Conservation (phyloP, 352 stramenopile genomes). For the Globisporangium camurandrum region DNA sequence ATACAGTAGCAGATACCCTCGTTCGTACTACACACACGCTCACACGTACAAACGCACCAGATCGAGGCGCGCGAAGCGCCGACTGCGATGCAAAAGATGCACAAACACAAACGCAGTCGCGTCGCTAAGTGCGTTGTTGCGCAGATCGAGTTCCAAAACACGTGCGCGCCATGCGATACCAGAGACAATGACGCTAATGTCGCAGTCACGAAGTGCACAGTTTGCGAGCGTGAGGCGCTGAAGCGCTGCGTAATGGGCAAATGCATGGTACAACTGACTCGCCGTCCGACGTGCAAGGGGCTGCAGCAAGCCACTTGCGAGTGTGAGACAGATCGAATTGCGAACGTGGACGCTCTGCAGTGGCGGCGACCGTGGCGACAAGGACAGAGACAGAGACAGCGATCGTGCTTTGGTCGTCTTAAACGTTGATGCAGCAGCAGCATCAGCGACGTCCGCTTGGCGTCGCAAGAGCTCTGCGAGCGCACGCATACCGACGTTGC, state of each 20-base stretch:
- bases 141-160: slow-evolving; percentile 26
- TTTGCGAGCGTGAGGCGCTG: slow-evolving; percentile 24
- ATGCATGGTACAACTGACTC: slow-evolving; percentile 22
- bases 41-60: slow-evolving; percentile 19
- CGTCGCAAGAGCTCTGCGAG: slow-evolving; percentile 21
- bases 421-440: no score
- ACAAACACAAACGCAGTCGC: slow-evolving; percentile 19
- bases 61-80: slow-evolving; percentile 23
- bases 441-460: slow-evolving; percentile 3
- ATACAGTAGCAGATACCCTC: not conserved
- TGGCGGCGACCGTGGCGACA: not conserved
- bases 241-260: slow-evolving; percentile 27
- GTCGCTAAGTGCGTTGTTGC: slow-evolving; percentile 26
- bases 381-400: no score
- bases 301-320: slow-evolving; percentile 16
- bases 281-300: slow-evolving; percentile 15
- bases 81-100: slow-evolving; percentile 27
- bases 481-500: slow-evolving; percentile 24
- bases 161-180: slow-evolving; percentile 30
- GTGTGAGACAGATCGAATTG: slow-evolving; percentile 23
- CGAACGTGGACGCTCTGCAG: slow-evolving; percentile 17
- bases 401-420: no score
- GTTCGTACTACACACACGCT: not conserved
- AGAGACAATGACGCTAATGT: slow-evolving; percentile 29
- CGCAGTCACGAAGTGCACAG: slow-evolving; percentile 25